Conservation (phyloP, 2,329 filamentous ascomycete genomes). For the Talaromyces piceae region DNA sequence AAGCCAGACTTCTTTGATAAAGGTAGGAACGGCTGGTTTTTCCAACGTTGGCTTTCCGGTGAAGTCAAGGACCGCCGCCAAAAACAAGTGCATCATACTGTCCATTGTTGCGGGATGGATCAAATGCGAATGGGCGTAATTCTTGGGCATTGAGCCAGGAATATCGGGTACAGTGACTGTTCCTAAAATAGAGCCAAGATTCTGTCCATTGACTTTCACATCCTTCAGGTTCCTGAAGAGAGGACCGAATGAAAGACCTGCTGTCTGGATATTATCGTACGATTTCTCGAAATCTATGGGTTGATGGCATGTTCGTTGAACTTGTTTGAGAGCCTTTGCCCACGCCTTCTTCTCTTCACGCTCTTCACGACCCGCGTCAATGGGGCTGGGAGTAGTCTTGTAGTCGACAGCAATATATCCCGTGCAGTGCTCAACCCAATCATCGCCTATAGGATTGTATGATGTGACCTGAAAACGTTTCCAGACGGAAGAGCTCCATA, state of each 20-base stretch:
- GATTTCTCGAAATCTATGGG: conserved; percentile 17
- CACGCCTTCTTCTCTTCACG: conserved; percentile 14
- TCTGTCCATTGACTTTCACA: conserved; percentile 15
- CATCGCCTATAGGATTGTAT: conserved; percentile 20
- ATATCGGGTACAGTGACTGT: conserved; percentile 23
- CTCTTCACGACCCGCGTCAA: conserved; percentile 18
- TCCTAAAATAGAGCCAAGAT: conserved; percentile 16
- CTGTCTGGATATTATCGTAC: conserved; percentile 21
- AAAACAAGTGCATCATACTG: conserved; percentile 24
- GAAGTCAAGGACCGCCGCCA: conserved; percentile 20
- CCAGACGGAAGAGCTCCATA: conserved; percentile 17
- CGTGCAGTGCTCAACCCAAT: conserved; percentile 30
- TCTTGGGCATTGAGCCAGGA: conserved; percentile 25
- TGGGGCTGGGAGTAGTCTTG: conserved; percentile 9
- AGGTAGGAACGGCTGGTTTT: conserved; percentile 22
- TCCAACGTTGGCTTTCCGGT: conserved; percentile 16
- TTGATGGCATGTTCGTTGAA: conserved; percentile 15
- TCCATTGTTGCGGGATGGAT: conserved; percentile 33
- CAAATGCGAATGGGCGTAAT: conserved; percentile 24
- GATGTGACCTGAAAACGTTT: conserved; percentile 25
- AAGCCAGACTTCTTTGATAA: conserved; percentile 26
- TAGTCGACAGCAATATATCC: conserved; percentile 23
- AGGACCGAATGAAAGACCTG: conserved; percentile 24
- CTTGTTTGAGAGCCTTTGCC: conserved; percentile 11
- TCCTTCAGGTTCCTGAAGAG: conserved; percentile 23